Evolutionary conservation across 1,284 basidiomycete genomes (phyloP), one percentile per base, ranked within the genome.

Genomic region (Inonotus hispidus): DNA sequence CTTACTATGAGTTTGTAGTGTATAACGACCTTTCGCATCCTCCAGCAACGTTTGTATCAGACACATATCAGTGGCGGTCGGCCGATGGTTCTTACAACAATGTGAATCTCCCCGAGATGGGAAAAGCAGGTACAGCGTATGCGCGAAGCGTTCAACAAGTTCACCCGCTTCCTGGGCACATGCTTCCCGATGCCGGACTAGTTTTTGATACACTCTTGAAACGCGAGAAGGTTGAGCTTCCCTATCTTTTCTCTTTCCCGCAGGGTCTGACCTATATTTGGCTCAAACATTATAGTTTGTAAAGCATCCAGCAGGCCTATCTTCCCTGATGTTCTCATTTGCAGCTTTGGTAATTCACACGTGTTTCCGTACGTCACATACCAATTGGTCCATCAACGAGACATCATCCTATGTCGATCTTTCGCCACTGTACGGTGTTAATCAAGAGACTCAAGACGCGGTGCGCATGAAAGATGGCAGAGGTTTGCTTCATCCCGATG

Each of bases 391-490:
- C 66, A 87, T 91, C 69, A 95, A 95, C 73, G 82, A 92, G 69
- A 93, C 93, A 6, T 91, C 90, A 0, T 90, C 90, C 11, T 95
- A 95, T 68, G 85, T 94, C 63, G 93, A 95, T 68, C 81, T 95
- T 1, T 68, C 70, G 29, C 72, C 74, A 3, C 66, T 78, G 21
- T 79, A 78, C 63, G 76, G 76, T 1, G 79, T 84, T 52, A 70
- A 68, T 61, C 61, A 68, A 41, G 65, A 63, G 21, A 67, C 49
- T 50, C 73, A 73, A 59, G 58, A 69, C 43, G 60, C 59, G 5
- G 68, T 77, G 27, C 71, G 65, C n/a, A 73, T 75, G 52, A 79
- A 79, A 56, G 77, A 88, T 64, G 90, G 90, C 11, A 79, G 81
- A 23, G 91, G 91, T 0, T 70, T 78, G 25, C 74, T 94, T 1